phyloP scores from a whole-genome alignment of 2,329 filamentous ascomycete genomes.

The Fusarium nematophilum region DNA sequence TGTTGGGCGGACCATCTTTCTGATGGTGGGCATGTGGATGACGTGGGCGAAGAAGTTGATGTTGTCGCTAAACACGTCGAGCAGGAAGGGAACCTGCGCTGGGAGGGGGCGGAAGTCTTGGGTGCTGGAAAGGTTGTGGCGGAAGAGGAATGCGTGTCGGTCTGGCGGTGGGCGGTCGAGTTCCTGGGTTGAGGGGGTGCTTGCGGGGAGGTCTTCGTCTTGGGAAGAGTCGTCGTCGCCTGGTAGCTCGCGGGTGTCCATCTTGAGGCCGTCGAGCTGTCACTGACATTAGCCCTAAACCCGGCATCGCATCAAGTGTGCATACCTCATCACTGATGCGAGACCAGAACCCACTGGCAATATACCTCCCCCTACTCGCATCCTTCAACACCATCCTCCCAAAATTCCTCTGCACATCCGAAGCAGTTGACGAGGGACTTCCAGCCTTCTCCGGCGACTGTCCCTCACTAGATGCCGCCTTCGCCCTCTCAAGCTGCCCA shows the following conservation, averaged over 20 bases:
- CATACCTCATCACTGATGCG: constrained; percentile 66
- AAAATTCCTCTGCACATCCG: constrained; percentile 54
- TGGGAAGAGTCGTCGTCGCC: constrained; percentile 50
- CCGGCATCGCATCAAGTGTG: background rate
- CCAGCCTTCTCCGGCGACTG: constrained; percentile 44
- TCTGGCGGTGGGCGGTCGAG: constrained; percentile 56
- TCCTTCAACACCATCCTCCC: constrained; percentile 61
- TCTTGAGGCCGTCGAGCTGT: constrained; percentile 59
- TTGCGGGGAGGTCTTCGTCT: constrained; percentile 48
- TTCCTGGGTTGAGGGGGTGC: constrained; percentile 51
- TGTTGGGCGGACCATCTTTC: constrained; percentile 47
- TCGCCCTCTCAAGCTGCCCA: constrained; percentile 56
- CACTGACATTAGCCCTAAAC: background rate
- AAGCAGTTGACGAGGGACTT: constrained; percentile 31
- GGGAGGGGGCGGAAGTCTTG: constrained; percentile 62
- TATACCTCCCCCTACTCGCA: constrained; percentile 56
- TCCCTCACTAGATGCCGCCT: constrained; percentile 42
- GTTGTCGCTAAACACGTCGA: constrained; percentile 63
- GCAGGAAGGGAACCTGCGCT: constrained; percentile 65
- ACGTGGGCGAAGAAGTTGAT: constrained; percentile 58
- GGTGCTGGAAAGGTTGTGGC: constrained; percentile 53
- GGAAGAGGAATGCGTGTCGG: constrained; percentile 64
- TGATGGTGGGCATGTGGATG: constrained; percentile 59
- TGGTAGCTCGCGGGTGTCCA: constrained; percentile 50
- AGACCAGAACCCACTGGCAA: constrained; percentile 67